A percentile compares a stretch with the other conserved stretches of the same genome.
phyloP scores from a whole-genome alignment of 176 grass and related monocot genomes.

The Chrysopogon serrulatus region DNA sequence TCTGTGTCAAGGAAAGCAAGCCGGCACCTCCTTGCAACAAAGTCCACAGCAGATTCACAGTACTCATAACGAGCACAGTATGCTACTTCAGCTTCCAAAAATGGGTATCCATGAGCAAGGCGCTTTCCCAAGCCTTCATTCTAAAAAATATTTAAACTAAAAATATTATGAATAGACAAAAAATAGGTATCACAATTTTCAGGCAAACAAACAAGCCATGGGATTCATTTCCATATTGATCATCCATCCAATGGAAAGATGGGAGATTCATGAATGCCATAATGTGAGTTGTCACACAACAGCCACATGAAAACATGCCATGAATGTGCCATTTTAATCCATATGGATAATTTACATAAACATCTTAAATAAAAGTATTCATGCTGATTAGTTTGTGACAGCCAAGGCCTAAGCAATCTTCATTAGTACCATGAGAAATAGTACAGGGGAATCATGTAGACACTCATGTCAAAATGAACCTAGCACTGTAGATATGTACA shows the following conservation, averaged over 20 bases:
- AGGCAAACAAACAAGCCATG: not conserved
- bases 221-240: not conserved
- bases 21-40: conserved; percentile 78
- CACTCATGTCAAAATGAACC: not conserved
- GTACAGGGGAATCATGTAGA: not conserved
- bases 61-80: conserved; percentile 91
- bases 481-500: not conserved
- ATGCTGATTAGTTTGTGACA: not conserved
- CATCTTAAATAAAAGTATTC: not conserved
- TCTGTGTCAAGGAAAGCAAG: conserved; percentile 95
- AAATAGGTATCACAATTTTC: not conserved
- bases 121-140: conserved; percentile 84
- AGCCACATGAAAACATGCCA: not conserved
- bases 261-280: not conserved
- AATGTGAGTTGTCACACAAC: not conserved
- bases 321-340: not conserved
- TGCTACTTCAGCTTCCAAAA: conserved; percentile 95
- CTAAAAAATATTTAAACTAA: conserved; percentile 34
- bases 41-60: conserved; percentile 82
- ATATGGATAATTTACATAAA: not conserved
- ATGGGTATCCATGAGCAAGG: conserved; percentile 84
- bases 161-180: not conserved
- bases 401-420: not conserved
- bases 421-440: not conserved
- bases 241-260: not conserved